Evolutionary conservation across 2,329 filamentous ascomycete species (phyloP), one percentile per base, ranked within the genome.

Genomic region (Dryadomyces quercus-mongolicae): DNA sequence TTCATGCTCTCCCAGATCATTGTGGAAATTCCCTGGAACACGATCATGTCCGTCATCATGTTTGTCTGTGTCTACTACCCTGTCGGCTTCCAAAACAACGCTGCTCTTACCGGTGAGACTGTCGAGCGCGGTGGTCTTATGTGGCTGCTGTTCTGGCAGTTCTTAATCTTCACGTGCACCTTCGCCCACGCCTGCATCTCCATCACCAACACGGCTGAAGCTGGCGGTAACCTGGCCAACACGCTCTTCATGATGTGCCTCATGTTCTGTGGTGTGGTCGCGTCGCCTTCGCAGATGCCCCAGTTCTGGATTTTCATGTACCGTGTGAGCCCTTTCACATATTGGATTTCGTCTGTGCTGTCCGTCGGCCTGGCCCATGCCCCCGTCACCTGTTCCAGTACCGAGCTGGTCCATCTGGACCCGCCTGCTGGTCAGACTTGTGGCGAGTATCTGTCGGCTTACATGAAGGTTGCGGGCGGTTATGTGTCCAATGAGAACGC

Each of bases 11-110:
- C 84, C 54, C 87, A 90, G 66, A 85, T 95, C 60, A 70, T 89
- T 34, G 87, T 91, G 56, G 90, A 95, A 66, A 71, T 95, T 1
- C 87, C 88, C 0, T 95, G 86, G 82, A 88, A 93, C 64, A 93
- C 58, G 84, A 72, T 0, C 69, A 87, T 0, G 80, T 88, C 58
- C 77, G 74, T 87, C 42, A 69, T 88, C 4, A 78, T 83, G 59
- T 73, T 76, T 59, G 73, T 82, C 56, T 72, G 81, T 66, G 91
- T 86, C 80, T 95, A 94, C 73, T 95, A 90, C 65, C 88, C 88
- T 1, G 79, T 93, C 53, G 87, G 87, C 1, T 76, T 92, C 7
- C 82, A 88, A 66, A 69, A 71, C 56, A 91, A 91, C 62, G 85
- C 86, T 2, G 70, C 74, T 16, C 72, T 73, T 1, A 80, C 80